phyloP scores from a whole-genome alignment of 257 asterid species.

The Galeopsis tetrahit region DNA sequence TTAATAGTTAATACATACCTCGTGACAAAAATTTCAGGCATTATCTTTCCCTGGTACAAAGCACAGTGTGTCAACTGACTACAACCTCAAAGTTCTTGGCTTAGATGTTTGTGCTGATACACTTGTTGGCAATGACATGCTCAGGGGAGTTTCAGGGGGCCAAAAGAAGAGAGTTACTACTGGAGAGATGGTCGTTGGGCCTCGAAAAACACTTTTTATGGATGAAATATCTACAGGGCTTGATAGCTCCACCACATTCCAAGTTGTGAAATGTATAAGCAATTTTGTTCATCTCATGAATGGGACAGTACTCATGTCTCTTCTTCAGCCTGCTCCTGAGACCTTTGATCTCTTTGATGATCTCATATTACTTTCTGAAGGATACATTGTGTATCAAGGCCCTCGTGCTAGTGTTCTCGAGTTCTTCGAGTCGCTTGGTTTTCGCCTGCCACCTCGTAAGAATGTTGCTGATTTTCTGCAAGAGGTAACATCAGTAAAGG shows the following conservation, averaged over 20 bases:
- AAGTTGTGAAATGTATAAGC: slow-evolving; percentile 76
- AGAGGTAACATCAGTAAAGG: slow-evolving; percentile 90
- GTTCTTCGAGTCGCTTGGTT: slow-evolving; percentile 85
- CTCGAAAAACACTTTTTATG: slow-evolving; percentile 88
- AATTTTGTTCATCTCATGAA: slow-evolving; percentile 90
- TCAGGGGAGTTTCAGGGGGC: slow-evolving; percentile 91
- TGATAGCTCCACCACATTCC: slow-evolving; percentile 91
- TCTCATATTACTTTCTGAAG: slow-evolving; percentile 77
- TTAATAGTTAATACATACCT: too few relatives aligned
- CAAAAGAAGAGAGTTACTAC: slow-evolving; percentile 90
- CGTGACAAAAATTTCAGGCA: slow-evolving; percentile 50
- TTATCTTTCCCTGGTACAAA: slow-evolving; percentile 69
- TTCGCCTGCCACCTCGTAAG: slow-evolving; percentile 86
- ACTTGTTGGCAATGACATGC: slow-evolving; percentile 83
- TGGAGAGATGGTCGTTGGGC: slow-evolving; percentile 97
- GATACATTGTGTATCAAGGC: slow-evolving; percentile 79
- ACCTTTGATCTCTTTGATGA: slow-evolving; percentile 93
- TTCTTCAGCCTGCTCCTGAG: slow-evolving; percentile 96
- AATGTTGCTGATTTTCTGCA: slow-evolving; percentile 89
- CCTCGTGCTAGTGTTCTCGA: slow-evolving; percentile 68
- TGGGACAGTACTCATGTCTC: slow-evolving; percentile 84
- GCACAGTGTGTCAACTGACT: slow-evolving; percentile 83
- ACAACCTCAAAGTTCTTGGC: slow-evolving; percentile 85
- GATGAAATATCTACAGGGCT: slow-evolving; percentile 97
- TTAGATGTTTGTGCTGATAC: slow-evolving; percentile 87